Evolutionary conservation across 225 moss, liverwort and hornwort species (phyloP), one percentile per base, ranked within the genome.

Genomic region (Marchantia paleacea): DNA sequence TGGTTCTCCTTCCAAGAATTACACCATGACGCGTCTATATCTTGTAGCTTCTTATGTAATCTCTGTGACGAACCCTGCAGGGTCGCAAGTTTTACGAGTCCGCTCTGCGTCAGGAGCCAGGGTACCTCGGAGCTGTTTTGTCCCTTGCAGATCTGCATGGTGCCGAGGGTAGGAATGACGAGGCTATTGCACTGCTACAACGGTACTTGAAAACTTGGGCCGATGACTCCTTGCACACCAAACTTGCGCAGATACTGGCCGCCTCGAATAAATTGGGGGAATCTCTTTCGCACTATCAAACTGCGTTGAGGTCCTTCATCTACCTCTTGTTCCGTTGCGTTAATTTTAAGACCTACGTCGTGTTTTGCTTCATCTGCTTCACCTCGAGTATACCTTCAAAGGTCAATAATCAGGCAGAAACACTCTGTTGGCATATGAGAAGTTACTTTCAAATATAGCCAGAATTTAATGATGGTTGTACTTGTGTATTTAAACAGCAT

Each of bases 61-160:
- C 10, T 12, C 49, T 9, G 22, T 73, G 72, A 75, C 75, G 13
- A 54, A 39, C 65, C 24, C 16, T 30, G 52, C 89, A 96, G 96
- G 97, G 95, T 54, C 90, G 92, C 26, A 93, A 93, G 67, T 93
- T 99, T 79, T 99, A 99, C 74, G 97, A 99, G 79, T 95, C 95
- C 74, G 97, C 95, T 10, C 81, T 99, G 74, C 92, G 95, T 52
- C 75, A 92, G 80, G 97, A 99, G 81, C 93, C 97, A 47, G 85
- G 90, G 14, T 95, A 90, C 58, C 90, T 99, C 58, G 95, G 91
- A 51, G 95, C 97, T 72, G 95, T 99, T 75, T 84, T 99, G 60
- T 90, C 93, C 30, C 78, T 99, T 69, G 97, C 93, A 80, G 97
- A 93, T 82, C 78, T 99, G 77, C 91, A 95, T 78, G 86, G 86